phyloP scores from a whole-genome alignment of 2,329 filamentous ascomycete genomes.

The Phialemonium atrogriseum region DNA sequence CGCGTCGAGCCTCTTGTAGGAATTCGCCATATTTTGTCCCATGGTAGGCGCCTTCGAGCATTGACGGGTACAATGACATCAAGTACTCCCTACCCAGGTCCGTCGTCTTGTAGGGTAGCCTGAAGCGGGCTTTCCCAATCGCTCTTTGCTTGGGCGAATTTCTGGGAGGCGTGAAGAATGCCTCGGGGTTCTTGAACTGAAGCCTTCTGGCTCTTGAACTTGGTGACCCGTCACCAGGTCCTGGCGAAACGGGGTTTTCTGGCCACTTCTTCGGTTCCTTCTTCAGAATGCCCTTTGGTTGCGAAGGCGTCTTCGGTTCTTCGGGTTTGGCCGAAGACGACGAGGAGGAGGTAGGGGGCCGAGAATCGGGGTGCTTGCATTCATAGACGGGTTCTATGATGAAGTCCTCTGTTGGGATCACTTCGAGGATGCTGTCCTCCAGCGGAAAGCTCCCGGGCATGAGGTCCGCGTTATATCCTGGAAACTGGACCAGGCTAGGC shows the following conservation, averaged over 20 bases:
- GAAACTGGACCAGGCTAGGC: slow-evolving; percentile 19
- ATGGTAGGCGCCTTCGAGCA: no score
- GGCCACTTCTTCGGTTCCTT: slow-evolving; percentile 8
- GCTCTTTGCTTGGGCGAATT: no score
- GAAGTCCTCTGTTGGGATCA: slow-evolving; percentile 13
- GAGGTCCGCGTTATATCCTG: slow-evolving; percentile 3
- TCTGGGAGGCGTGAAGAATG: background rate
- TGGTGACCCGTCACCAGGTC: slow-evolving; percentile 13
- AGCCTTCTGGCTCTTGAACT: background rate
- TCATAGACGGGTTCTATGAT: slow-evolving; percentile 10
- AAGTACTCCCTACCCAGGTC: background rate
- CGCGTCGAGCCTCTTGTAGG: background rate
- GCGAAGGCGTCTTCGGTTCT: background rate
- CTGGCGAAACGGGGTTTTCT: slow-evolving; percentile 6
- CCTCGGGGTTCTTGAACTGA: background rate
- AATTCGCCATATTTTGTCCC: slow-evolving; percentile 2
- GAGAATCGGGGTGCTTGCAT: slow-evolving; percentile 9
- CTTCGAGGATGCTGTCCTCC: slow-evolving; percentile 13
- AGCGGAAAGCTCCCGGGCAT: slow-evolving; percentile 18
- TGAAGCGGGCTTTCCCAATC: background rate
- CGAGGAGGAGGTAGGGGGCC: slow-evolving; percentile 6
- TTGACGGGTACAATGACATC: no score
- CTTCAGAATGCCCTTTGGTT: slow-evolving; percentile 14
- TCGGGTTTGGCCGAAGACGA: no score
- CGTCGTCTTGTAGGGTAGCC: background rate